phyloP scores from a whole-genome alignment of 257 asterid species.

The Solanum tarapatanum region DNA sequence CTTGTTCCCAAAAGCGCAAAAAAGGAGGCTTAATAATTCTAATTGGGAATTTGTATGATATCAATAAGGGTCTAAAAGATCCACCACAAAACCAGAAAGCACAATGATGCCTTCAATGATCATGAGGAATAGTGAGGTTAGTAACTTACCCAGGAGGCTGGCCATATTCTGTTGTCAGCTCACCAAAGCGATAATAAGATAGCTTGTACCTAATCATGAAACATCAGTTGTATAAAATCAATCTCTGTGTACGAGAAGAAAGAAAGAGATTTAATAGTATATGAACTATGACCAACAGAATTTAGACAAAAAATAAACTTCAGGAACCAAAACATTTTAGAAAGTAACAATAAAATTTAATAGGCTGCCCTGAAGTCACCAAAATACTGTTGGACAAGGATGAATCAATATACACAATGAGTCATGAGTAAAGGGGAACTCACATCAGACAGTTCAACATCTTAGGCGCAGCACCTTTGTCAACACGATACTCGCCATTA shows the following conservation, averaged over 20 bases:
- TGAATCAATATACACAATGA: not conserved
- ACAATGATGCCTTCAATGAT: not conserved
- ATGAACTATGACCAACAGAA: not conserved
- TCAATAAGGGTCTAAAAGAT: not conserved
- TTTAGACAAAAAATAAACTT: not conserved
- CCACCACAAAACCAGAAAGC: not conserved
- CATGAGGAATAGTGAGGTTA: not conserved
- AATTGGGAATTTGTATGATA: not conserved
- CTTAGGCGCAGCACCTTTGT: constrained; percentile 97
- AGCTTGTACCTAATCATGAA: constrained; percentile 74
- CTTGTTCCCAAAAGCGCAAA: not conserved
- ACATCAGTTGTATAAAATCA: not conserved
- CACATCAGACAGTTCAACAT: constrained; percentile 97
- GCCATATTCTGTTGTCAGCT: constrained; percentile 89
- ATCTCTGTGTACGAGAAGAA: not conserved
- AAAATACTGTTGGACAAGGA: not conserved
- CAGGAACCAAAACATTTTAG: not conserved
- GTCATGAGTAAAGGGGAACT: constrained; percentile 19
- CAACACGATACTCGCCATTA: constrained; percentile 98
- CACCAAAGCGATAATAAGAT: constrained; percentile 91
- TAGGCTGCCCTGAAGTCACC: not conserved
- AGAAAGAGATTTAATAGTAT: not conserved
- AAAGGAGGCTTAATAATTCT: not conserved
- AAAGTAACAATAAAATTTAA: not conserved
- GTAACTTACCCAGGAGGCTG: constrained; percentile 89